Base-by-base conservation (phyloP, 441 rosid species). In the Corymbia calophylla region DNA sequence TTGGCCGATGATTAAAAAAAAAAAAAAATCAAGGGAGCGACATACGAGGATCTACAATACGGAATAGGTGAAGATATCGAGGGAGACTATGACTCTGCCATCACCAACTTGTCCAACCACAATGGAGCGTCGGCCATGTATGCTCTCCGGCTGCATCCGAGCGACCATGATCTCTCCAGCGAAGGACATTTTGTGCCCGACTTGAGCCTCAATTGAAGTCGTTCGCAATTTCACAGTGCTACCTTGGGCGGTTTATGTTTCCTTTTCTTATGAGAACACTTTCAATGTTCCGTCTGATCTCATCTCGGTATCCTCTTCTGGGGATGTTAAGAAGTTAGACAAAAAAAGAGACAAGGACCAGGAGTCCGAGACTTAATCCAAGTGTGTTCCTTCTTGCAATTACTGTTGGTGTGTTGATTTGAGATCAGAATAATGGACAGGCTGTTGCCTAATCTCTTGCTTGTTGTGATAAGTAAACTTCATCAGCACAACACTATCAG, bases 11-110 rank as follows among this genome's bases (percentile, higher is more conserved):
- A 39, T 39, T 39, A 39, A 35, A 19, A 32, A 68, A 68, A n/a
- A n/a, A n/a, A 39, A 70, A 25, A 70, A 35, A 35, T 21, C 6
- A 87, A 94, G 95, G 95, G 94, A 89, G 87, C 93, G 29, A 92
- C 80, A 92, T 88, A 89, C 44, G 95, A 94, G 82, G 94, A 93
- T 85, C 92, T 91, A 13, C 93, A 91, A 1, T 93, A 87, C 64
- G 96, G 94, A 14, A 44, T 92, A 17, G 48, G 82, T 44, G 93
- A 93, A 88, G 94, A 94, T 18, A 88, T 90, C 70, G 95, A 90
- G 47, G 94, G 90, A 87, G 95, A 89, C 12, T 93, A 93, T 58
- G 93, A 92, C 49, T 85, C 94, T 39, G 90, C 93, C 94, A 29
- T 31, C 92, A 12, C 91, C 93, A 14, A 39, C 82, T 73, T 39